phyloP scores from a whole-genome alignment of 768 basidiomycete genomes.

The Auricularia cornea region DNA sequence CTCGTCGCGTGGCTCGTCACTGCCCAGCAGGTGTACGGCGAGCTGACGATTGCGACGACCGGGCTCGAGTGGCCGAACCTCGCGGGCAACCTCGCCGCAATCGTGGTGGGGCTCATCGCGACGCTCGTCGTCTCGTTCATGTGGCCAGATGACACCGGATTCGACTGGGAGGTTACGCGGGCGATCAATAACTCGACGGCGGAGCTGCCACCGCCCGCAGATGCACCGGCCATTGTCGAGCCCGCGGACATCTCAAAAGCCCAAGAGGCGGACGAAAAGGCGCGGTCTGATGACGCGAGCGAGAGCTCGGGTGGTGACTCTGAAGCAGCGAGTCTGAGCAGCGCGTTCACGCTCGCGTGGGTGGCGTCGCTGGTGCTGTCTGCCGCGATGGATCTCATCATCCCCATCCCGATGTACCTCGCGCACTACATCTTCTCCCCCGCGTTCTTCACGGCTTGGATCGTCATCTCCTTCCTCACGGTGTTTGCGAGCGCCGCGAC shows the following conservation, averaged over 20 bases:
- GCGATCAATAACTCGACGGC: not conserved
- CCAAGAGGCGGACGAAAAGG: not conserved
- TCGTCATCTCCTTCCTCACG: not conserved
- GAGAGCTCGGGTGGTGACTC: no score
- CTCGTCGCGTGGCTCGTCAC: conserved; percentile 21
- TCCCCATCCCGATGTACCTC: conserved; percentile 3
- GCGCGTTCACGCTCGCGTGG: not conserved
- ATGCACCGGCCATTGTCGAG: not conserved
- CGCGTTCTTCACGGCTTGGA: conserved; percentile 2
- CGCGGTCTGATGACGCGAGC: not conserved
- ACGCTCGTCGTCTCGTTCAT: conserved; percentile 17
- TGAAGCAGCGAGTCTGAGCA: not conserved
- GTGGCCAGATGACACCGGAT: conserved; percentile 16
- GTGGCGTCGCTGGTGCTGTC: not conserved
- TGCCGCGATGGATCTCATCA: not conserved
- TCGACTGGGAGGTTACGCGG: conserved; percentile 20
- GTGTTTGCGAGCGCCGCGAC: not conserved
- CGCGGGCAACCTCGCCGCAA: conserved; percentile 20
- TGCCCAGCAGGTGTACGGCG: conserved; percentile 13
- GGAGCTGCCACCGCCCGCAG: not conserved
- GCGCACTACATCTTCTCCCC: conserved; percentile 1
- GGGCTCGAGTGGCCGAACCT: conserved; percentile 19
- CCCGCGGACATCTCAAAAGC: no score
- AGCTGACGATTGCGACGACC: conserved; percentile 18
- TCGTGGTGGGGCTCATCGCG: conserved; percentile 18